Conservation (phyloP, 1,284 basidiomycete species). For the Entoloma clypeatum region DNA sequence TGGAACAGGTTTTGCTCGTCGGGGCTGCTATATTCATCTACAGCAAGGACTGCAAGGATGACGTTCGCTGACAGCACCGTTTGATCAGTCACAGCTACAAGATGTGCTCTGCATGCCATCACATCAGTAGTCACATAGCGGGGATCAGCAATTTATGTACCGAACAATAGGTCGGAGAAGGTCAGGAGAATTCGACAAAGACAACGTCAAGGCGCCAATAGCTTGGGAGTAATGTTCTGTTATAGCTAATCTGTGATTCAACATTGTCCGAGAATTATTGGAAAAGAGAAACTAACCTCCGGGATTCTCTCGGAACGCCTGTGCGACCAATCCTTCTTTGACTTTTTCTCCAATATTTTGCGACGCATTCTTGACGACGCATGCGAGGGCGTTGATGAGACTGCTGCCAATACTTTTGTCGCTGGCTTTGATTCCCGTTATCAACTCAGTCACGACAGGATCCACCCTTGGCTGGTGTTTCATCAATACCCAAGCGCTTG, state of each 20-base stretch:
- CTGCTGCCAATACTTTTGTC: slow-evolving; percentile 78
- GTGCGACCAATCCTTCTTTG: slow-evolving; percentile 65
- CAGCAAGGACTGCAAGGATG: slow-evolving; percentile 59
- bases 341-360: slow-evolving; percentile 78
- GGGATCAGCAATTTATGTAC: slow-evolving; percentile 39
- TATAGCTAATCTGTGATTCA: slow-evolving; percentile 1
- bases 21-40: slow-evolving; percentile 40
- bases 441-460: slow-evolving; percentile 86
- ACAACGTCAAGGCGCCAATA: slow-evolving; percentile 63
- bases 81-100: slow-evolving; percentile 59
- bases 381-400: slow-evolving; percentile 72
- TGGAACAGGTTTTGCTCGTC: slow-evolving; percentile 58
- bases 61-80: slow-evolving; percentile 63
- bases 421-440: slow-evolving; percentile 62
- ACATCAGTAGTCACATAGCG: slow-evolving; percentile 1
- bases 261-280: background rate
- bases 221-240: slow-evolving; percentile 73
- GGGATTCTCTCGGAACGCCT: slow-evolving; percentile 73
- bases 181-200: slow-evolving; percentile 64
- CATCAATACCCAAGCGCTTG: slow-evolving; percentile 93
- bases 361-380: slow-evolving; percentile 71
- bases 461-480: slow-evolving; percentile 82
- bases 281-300: slow-evolving; percentile 55
- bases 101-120: slow-evolving; percentile 38
- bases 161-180: slow-evolving; percentile 67